These are phyloP conservation scores for Pseudognaphalium luteoalbum DNA, from an alignment of 129 eudicot species.

Conservation along the genomic window DNA sequence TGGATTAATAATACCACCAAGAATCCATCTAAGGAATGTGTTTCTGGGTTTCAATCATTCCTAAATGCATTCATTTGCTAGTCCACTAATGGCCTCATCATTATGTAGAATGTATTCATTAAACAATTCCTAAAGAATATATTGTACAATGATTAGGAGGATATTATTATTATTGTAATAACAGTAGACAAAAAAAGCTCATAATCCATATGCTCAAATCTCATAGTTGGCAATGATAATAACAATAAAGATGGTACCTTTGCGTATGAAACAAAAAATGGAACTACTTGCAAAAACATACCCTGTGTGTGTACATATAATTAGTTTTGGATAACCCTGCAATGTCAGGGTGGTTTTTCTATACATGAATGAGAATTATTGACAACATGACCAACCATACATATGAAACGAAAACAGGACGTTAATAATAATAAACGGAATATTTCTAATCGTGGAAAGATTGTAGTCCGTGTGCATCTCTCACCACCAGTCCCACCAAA, in stretches of 20 bases:
- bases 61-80: constrained; percentile 24
- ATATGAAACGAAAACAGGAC: constrained; percentile 22
- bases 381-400: constrained; percentile 29
- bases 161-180: constrained; percentile 21
- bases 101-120: constrained; percentile 17
- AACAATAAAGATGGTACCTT: background rate
- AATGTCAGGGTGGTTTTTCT: constrained; percentile 38
- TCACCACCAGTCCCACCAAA: constrained; percentile 18
- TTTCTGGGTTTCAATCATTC: constrained; percentile 31
- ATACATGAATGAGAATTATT: constrained; percentile 39
- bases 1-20: constrained; percentile 27
- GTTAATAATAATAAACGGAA: constrained; percentile 27
- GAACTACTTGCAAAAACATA: background rate
- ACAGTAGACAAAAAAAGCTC: background rate
- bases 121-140: constrained; percentile 28
- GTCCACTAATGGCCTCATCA: constrained; percentile 25
- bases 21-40: constrained; percentile 14
- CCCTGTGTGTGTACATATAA: constrained; percentile 19
- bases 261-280: background rate
- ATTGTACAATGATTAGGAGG: constrained; percentile 17
- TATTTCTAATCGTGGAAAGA: constrained; percentile 17
- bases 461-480: constrained; percentile 21
- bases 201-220: constrained; percentile 11
- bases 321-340: constrained; percentile 30
- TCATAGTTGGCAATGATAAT: constrained; percentile 6